phyloP scores from a whole-genome alignment of 208 protist genomes.

The Spongospora subterranea region DNA sequence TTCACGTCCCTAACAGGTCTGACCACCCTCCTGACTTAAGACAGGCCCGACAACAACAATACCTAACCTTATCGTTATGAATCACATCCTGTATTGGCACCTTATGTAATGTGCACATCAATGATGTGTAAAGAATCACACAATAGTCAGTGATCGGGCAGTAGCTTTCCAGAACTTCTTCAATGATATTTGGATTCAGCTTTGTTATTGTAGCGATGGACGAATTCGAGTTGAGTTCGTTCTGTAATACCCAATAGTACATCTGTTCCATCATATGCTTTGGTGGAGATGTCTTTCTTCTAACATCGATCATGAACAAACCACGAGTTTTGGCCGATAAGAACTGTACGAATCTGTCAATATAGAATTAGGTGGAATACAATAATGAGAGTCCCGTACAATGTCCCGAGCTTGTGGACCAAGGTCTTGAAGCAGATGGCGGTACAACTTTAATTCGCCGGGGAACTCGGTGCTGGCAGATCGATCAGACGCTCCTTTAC shows the following conservation, averaged over 20 bases:
- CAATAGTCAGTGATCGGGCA: neutral
- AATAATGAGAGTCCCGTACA: neutral
- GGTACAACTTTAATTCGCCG: neutral
- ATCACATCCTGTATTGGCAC: neutral
- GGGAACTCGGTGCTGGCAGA: neutral
- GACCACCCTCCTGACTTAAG: slow-evolving; percentile 3
- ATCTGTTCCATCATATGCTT: neutral
- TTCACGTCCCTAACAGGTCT: no score
- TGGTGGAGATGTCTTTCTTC: neutral
- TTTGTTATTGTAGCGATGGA: neutral
- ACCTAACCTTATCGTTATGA: neutral
- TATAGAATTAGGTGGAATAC: neutral
- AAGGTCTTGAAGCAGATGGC: neutral
- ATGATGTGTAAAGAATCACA: neutral
- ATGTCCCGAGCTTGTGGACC: slow-evolving; percentile 13
- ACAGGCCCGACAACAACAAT: slow-evolving; percentile 35
- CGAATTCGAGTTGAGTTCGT: neutral
- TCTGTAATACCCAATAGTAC: neutral
- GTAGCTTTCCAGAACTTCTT: slow-evolving; percentile 12
- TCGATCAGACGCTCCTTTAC: slow-evolving; percentile 42
- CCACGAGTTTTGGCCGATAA: neutral
- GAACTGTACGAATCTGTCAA: neutral
- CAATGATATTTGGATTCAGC: neutral
- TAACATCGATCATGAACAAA: neutral
- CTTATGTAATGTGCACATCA: slow-evolving; percentile 20